phyloP scores from a whole-genome alignment of 2,329 filamentous ascomycete genomes.

The Paraphoma sp. region DNA sequence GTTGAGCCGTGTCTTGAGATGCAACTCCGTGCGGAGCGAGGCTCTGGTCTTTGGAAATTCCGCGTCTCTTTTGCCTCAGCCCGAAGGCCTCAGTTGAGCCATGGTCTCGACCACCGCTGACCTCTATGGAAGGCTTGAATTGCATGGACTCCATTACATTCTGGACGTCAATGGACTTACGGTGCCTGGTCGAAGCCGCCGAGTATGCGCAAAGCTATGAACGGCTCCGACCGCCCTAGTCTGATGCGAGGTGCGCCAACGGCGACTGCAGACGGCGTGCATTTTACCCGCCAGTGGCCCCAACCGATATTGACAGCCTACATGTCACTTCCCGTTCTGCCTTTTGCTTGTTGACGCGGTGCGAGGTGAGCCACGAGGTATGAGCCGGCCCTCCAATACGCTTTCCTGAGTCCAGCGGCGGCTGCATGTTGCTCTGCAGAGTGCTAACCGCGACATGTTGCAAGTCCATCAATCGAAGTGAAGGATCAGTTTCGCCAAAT shows the following conservation, averaged over 20 bases:
- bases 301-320: slow-evolving; percentile 1
- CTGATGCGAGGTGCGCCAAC: background rate
- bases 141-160: too few relatives aligned
- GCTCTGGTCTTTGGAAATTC: background rate
- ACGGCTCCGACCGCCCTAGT: background rate
- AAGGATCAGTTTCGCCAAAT: background rate
- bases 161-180: too few relatives aligned
- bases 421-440: too few relatives aligned
- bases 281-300: background rate
- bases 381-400: background rate
- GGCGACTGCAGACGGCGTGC: background rate
- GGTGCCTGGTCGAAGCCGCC: too few relatives aligned
- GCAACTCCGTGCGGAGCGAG: background rate
- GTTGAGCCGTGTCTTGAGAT: background rate
- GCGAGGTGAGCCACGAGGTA: background rate
- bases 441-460: too few relatives aligned
- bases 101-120: too few relatives aligned
- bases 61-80: too few relatives aligned
- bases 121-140: too few relatives aligned
- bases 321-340: background rate
- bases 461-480: too few relatives aligned
- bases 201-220: too few relatives aligned
- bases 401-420: too few relatives aligned
- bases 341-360: background rate
- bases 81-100: too few relatives aligned